Conservation (phyloP, 257 asterid genomes). For the Osmanthus fragrans region DNA sequence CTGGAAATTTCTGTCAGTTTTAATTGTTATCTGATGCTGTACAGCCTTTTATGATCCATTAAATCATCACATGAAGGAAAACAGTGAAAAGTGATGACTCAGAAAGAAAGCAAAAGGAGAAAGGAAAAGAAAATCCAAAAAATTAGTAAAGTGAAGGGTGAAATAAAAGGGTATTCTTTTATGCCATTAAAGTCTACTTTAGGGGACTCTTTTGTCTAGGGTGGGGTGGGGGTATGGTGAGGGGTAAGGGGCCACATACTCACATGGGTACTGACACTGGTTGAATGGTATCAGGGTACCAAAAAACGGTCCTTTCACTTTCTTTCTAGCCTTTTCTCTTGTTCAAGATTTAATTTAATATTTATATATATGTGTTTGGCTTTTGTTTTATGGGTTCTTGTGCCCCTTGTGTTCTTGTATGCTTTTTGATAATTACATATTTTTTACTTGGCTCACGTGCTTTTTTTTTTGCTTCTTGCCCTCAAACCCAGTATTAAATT, state of each 20-base stretch:
- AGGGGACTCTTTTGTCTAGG: slow-evolving; percentile 41
- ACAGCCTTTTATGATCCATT: slow-evolving; percentile 22
- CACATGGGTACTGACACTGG: slow-evolving; percentile 51
- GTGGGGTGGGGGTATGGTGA: slow-evolving; percentile 21
- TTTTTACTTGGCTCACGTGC: slow-evolving; percentile 31
- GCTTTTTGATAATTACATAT: slow-evolving; percentile 13
- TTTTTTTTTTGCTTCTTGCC: background rate
- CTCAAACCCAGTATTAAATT: background rate
- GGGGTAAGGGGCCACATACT: slow-evolving; percentile 32
- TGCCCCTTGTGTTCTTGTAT: slow-evolving; percentile 19
- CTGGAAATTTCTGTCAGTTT: slow-evolving; percentile 5
- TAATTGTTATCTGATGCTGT: background rate
- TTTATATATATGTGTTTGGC: slow-evolving; percentile 34
- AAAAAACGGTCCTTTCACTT: slow-evolving; percentile 38
- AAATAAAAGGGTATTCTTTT: slow-evolving; percentile 21
- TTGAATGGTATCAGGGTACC: slow-evolving; percentile 25
- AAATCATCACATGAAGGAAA: slow-evolving; percentile 22
- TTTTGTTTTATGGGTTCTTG: slow-evolving; percentile 33
- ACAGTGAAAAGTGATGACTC: slow-evolving; percentile 17
- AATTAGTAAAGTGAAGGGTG: background rate
- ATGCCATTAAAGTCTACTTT: slow-evolving; percentile 39
- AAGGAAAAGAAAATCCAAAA: background rate
- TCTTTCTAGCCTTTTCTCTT: slow-evolving; percentile 36
- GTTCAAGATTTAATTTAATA: background rate
- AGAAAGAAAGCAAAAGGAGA: background rate